Evolutionary conservation across 805 yeast genomes (phyloP).

Genomic region (Candida hispaniensis): DNA sequence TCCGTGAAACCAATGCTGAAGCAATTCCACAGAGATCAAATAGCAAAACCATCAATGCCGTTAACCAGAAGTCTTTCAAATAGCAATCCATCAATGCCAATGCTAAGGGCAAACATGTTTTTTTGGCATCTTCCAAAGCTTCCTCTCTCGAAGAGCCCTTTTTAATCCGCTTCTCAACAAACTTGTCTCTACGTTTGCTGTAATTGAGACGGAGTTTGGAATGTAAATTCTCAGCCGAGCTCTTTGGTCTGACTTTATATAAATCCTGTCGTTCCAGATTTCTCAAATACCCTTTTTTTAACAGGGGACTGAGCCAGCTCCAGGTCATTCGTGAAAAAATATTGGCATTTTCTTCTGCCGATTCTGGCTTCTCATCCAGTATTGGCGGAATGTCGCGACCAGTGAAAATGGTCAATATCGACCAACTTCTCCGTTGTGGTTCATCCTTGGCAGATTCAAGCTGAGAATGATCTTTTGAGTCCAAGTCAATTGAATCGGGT

Average conservation of each 20-base stretch:
- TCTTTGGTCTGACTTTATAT: slow-evolving; percentile 32
- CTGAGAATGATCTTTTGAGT: no score
- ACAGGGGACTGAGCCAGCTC: slow-evolving; percentile 12
- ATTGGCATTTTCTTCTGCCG: slow-evolving; percentile 4
- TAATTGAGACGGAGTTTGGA: slow-evolving; percentile 28
- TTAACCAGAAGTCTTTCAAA: slow-evolving; percentile 26
- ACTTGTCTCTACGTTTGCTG: slow-evolving; percentile 19
- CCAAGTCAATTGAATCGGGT: no score
- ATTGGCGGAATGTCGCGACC: slow-evolving; percentile 8
- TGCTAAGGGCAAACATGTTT: slow-evolving; percentile 7
- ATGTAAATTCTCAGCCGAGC: slow-evolving; percentile 30
- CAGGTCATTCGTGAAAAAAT: slow-evolving; percentile 9
- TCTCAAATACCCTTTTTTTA: slow-evolving; percentile 45
- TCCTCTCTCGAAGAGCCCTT: slow-evolving; percentile 37
- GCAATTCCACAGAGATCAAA: slow-evolving; percentile 12
- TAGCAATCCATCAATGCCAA: slow-evolving; percentile 31
- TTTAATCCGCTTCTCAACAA: slow-evolving; percentile 21
- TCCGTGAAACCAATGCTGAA: slow-evolving; percentile 11
- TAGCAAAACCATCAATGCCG: slow-evolving; percentile 19
- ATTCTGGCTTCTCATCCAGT: slow-evolving; percentile 8
- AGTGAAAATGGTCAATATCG: slow-evolving; percentile 8
- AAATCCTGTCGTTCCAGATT: slow-evolving; percentile 49
- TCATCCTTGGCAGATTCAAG: no score
- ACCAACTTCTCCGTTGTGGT: no score
- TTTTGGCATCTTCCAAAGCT: slow-evolving; percentile 16